These are phyloP conservation scores for Russula compacta DNA, from an alignment of 768 basidiomycete species.

Conservation along the genomic window DNA sequence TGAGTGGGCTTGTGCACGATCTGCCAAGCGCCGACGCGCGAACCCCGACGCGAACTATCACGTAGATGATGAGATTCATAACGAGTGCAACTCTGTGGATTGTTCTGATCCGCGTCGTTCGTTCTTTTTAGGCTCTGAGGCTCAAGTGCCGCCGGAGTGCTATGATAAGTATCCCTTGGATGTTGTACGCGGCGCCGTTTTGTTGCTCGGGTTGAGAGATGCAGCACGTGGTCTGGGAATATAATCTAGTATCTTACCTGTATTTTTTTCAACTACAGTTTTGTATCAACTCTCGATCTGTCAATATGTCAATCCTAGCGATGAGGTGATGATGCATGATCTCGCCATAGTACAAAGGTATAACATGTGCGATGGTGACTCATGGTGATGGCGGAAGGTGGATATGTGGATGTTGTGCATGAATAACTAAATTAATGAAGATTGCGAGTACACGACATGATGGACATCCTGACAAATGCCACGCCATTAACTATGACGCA, in stretches of 20 bases:
- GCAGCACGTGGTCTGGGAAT: not conserved
- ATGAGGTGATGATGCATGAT: not conserved
- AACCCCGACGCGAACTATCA: conserved; percentile 4
- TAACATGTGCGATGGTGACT: conserved; percentile 10
- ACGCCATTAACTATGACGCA: conserved; percentile 12
- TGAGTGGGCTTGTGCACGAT: conserved; percentile 39
- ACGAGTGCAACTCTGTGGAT: conserved; percentile 4
- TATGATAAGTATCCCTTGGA: conserved; percentile 23
- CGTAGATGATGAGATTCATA: conserved; percentile 19
- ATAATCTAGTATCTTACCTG: conserved; percentile 1
- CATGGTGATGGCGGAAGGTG: not conserved
- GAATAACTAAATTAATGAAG: conserved; percentile 20
- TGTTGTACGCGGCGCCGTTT: conserved; percentile 25
- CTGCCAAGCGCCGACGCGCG: conserved; percentile 30
- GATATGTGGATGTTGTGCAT: conserved; percentile 2
- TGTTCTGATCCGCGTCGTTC: not conserved
- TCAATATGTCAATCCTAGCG: not conserved
- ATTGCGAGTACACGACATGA: conserved; percentile 8
- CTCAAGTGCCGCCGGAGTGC: conserved; percentile 21
- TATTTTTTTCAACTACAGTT: conserved; percentile 1
- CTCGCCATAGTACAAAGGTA: conserved; percentile 21
- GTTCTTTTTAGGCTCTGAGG: not conserved
- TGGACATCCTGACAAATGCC: not conserved
- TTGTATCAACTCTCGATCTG: conserved; percentile 16
- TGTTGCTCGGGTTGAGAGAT: conserved; percentile 21